Evolutionary conservation across 1,284 basidiomycete species (phyloP).

Genomic region (Binderoboletus segoi): DNA sequence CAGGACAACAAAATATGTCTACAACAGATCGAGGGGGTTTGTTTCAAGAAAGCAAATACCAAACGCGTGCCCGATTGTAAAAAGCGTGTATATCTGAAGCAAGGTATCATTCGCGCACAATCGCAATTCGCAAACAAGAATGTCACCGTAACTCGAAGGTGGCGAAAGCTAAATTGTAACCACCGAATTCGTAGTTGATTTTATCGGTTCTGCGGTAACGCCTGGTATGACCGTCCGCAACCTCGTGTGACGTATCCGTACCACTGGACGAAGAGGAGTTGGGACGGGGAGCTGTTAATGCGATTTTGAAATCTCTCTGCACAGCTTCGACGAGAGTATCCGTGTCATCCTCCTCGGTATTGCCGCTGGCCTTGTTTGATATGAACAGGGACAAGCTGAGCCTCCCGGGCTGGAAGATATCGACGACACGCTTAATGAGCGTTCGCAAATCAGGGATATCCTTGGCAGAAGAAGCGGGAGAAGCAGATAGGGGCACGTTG

Average conservation of each 20-base stretch:
- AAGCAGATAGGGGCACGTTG: constrained; percentile 81
- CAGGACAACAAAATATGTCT: constrained; percentile 13
- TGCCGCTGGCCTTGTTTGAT: constrained; percentile 62
- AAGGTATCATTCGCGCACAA: constrained; percentile 21
- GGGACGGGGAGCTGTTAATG: constrained; percentile 43
- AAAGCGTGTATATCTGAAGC: constrained; percentile 25
- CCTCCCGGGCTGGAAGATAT: constrained; percentile 90
- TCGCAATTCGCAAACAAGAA: constrained; percentile 10
- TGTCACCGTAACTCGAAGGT: constrained; percentile 70
- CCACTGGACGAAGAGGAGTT: constrained; percentile 23
- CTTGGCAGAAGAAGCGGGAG: constrained; percentile 38
- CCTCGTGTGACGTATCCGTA: constrained; percentile 15
- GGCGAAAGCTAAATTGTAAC: constrained; percentile 93
- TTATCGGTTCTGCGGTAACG: constrained; percentile 84
- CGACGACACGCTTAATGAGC: constrained; percentile 85
- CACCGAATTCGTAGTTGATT: constrained; percentile 97
- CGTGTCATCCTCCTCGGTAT: constrained; percentile 50
- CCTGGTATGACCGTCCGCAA: constrained; percentile 11
- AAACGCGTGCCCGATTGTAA: constrained; percentile 17
- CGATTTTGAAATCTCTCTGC: constrained; percentile 68
- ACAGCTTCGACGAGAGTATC: constrained; percentile 64
- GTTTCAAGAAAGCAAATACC: constrained; percentile 18
- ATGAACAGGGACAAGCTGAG: constrained; percentile 93
- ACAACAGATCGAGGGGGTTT: constrained; percentile 15
- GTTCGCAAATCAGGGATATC: constrained; percentile 75